Percentiles rank a stretch among this genome's conserved stretches.
Evolutionary conservation across 2,329 filamentous ascomycete species (phyloP).

Genomic region (Verticillium isaacii): DNA sequence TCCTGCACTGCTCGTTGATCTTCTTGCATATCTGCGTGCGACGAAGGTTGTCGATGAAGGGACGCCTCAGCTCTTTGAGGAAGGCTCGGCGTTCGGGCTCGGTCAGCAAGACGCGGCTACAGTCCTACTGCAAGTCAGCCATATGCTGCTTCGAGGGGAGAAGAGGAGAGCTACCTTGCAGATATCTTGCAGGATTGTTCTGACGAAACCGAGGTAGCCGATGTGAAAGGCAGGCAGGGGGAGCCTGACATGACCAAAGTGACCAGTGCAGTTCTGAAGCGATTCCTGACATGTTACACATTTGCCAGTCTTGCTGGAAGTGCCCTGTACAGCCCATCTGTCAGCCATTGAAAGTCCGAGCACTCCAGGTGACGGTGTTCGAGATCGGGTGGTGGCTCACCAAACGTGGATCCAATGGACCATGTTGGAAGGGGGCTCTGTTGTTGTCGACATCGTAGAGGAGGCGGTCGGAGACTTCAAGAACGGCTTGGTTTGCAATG

Average conservation of each 20-base stretch:
- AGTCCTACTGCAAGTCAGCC: conserved; percentile 47
- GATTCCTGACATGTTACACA: conserved; percentile 82
- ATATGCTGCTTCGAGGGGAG: neutral
- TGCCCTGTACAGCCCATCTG: conserved; percentile 47
- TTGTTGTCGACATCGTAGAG: conserved; percentile 86
- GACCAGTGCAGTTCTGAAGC: conserved; percentile 82
- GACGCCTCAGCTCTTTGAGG: conserved; percentile 74
- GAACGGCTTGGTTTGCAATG: conserved; percentile 89
- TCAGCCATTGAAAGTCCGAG: neutral
- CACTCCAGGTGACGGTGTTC: neutral
- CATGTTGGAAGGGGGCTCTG: conserved; percentile 72
- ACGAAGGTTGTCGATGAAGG: conserved; percentile 80
- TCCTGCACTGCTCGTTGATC: conserved; percentile 85
- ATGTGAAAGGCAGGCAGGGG: conserved; percentile 93
- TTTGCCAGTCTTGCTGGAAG: conserved; percentile 73
- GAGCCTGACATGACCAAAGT: conserved; percentile 90
- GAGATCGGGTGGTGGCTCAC: conserved; percentile 25
- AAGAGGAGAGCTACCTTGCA: conserved; percentile 62
- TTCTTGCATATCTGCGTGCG: conserved; percentile 80
- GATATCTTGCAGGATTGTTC: conserved; percentile 87
- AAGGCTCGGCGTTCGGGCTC: conserved; percentile 74
- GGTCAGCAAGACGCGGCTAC: conserved; percentile 75
- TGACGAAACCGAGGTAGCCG: conserved; percentile 90
- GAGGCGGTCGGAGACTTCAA: conserved; percentile 90
- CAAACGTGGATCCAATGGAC: conserved; percentile 82